Conservation (phyloP, 169 alveolate species). For the Cardiosporidium cionae region DNA sequence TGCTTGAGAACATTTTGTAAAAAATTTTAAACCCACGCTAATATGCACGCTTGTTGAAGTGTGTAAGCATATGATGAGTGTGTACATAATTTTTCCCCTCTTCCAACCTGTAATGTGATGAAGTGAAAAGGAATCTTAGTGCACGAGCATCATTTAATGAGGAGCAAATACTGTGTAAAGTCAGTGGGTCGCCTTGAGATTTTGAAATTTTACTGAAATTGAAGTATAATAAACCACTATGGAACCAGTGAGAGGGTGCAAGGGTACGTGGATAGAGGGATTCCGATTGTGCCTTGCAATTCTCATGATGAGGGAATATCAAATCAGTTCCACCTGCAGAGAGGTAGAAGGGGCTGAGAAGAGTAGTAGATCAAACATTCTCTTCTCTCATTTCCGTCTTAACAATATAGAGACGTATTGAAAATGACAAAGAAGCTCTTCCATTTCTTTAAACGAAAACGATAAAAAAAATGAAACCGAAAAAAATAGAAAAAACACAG, state of each 20-base stretch:
- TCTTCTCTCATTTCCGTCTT: too few relatives aligned
- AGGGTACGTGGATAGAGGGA: background rate
- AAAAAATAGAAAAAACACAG: too few relatives aligned
- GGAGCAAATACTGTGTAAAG: conserved; percentile 73
- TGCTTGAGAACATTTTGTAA: too few relatives aligned
- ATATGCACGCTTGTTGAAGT: too few relatives aligned
- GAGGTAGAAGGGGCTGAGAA: background rate
- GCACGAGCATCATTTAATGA: conserved; percentile 32
- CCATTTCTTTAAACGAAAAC: background rate
- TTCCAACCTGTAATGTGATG: background rate
- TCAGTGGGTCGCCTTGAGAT: background rate
- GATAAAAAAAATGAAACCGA: background rate
- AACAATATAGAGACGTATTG: background rate
- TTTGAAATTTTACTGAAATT: background rate
- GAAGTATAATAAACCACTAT: background rate
- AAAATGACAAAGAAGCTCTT: background rate
- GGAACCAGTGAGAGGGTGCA: background rate
- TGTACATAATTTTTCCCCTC: too few relatives aligned
- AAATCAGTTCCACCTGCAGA: conserved; percentile 90
- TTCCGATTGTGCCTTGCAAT: conserved; percentile 96
- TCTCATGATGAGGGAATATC: conserved; percentile 97
- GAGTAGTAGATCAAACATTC: too few relatives aligned
- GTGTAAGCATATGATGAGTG: too few relatives aligned
- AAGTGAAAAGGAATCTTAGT: background rate
- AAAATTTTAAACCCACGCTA: too few relatives aligned